Evolutionary conservation across 768 basidiomycete species (phyloP), one percentile per base, ranked within the genome.

Genomic region (Naganishia friedmannii): DNA sequence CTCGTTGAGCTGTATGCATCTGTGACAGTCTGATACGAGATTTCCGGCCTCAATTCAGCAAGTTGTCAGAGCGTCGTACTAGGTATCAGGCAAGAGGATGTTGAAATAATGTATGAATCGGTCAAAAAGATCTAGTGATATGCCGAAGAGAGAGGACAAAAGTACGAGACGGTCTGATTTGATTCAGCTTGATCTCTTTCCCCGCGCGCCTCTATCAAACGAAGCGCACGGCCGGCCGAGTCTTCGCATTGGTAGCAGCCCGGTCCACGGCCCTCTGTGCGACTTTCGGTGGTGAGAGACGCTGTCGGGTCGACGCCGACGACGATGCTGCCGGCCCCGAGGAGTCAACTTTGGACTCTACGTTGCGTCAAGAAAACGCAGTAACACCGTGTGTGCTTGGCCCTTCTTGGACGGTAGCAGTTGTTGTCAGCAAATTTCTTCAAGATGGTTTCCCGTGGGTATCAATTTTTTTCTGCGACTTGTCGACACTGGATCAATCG

Each of bases 381-480:
- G 3, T 7, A 10, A 26, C 23, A 42, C n/a, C 39, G 39, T 17
- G 9, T 34, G 32, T 37, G 32, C n/a, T 58, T 58, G 57, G 57
- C 60, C 60, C 60, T 42, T 42, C 29, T 42, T 21, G 39, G 60
- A 63, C 60, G 37, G 37, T 63, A 63, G 60, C 60, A 63, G 60
- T 63, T 63, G 57, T 58, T 58, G 60, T 63, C 60, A 63, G 60
- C 60, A 63, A 63, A 63, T 63, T 63, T 63, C 60, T 63, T 63
- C 60, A 63, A 63, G 60, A 63, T 63, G 60, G 60, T 63, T 63
- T 63, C 60, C 60, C 60, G 60, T 63, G 60, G 60, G 60, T 63
- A 29, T 45, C 42, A 42, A 8, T 42, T 42, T 42, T 19, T 46
- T 29, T 63, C 4, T 42, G 26, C 9, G 28, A 29, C 12, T 63